Base-by-base conservation (phyloP, 495 filamentous ascomycete genomes). In the Collariella sp. region DNA sequence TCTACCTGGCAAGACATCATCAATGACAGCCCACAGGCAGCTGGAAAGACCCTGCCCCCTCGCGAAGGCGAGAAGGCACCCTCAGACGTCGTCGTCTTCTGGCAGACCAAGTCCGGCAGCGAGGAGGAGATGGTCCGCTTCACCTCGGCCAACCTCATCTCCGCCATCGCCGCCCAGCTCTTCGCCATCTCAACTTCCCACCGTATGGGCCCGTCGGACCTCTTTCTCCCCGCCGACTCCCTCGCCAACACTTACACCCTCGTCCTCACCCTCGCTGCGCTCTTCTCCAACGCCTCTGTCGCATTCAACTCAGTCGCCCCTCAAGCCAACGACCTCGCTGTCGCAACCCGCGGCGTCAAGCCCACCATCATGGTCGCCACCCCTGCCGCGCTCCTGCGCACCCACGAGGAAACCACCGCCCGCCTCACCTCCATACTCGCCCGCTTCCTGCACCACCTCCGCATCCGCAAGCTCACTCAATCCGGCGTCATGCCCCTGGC, bases 261-360 rank as follows among this genome's bases (percentile, higher is more conserved):
- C 15, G 79, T 83, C 43, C 78, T 90, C 46, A 88, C 89, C 15
- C 77, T 97, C 55, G 83, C 84, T 20, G 90, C 91, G 0, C 79
- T 99, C 5, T 91, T 79, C 67, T 85, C 81, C 20, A 89, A 91
- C 62, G 79, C 88, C 34, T 89, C 89, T 0, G 75, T 97, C 18
- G 93, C 91, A 23, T 79, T 99, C 56, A 96, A 88, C 64, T 89
- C 89, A 2, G 89, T 93, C 19, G 86, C 88, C 31, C 82, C 86
- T 7, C 74, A 77, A 22, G 77, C 77, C 29, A 77, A 84, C 2
- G 82, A 93, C 65, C 77, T 96, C 29, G 73, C 75, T 34, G 62
- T 87, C 26, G 88, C 89, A 12, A 85, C 87, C 11, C 75, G 80
- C 46, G 79, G 79, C 23, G 76, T 95, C 22, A 78, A 83, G 9